phyloP scores from a whole-genome alignment of 148 eudicot species.

The Vaccinium vitisidaea region DNA sequence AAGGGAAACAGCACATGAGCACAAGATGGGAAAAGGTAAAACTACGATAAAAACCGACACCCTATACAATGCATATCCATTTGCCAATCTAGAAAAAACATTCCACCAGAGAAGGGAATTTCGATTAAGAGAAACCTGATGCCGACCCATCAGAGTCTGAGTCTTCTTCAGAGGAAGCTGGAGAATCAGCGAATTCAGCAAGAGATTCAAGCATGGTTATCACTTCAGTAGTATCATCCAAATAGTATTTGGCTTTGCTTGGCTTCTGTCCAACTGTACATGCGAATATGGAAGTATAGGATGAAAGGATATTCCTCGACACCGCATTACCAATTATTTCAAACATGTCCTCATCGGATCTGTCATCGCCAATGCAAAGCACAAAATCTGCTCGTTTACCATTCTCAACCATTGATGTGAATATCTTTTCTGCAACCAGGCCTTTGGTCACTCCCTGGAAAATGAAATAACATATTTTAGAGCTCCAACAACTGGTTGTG shows the following conservation, averaged over 20 bases:
- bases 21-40: not conserved
- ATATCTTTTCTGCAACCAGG: conserved; percentile 12
- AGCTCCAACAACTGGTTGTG: not conserved
- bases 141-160: conserved; percentile 28
- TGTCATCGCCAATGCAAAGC: conserved; percentile 29
- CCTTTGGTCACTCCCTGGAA: conserved; percentile 19
- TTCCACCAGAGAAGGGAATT: conserved; percentile 1
- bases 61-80: conserved; percentile 11
- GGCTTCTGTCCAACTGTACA: conserved; percentile 45
- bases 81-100: not conserved
- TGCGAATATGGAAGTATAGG: conserved; percentile 30
- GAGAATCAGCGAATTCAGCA: conserved; percentile 38
- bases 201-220: conserved; percentile 36
- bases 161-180: conserved; percentile 34
- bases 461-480: conserved; percentile 11
- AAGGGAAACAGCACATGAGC: not conserved
- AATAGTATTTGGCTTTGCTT: conserved; percentile 44
- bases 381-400: conserved; percentile 13
- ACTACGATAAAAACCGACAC: not conserved
- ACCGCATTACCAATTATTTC: conserved; percentile 34
- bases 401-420: conserved; percentile 16
- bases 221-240: conserved; percentile 40
- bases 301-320: conserved; percentile 29
- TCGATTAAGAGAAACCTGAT: conserved; percentile 13
- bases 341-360: conserved; percentile 50